phyloP scores from a whole-genome alignment of 2,329 filamentous ascomycete genomes.

The Didymella pomorum region DNA sequence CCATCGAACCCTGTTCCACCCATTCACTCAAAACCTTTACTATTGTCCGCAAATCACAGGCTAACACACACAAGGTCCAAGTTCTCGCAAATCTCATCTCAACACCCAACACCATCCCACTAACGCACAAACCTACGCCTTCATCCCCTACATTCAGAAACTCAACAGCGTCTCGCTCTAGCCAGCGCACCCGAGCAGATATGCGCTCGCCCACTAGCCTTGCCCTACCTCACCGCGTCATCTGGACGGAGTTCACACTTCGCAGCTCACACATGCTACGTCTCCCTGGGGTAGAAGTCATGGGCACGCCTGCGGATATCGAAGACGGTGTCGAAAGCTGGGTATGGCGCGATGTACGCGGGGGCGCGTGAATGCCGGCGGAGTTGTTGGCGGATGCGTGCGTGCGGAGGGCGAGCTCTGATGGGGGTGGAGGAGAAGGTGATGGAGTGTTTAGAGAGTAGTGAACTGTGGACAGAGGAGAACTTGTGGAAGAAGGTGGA shows the following conservation, averaged over 20 bases:
- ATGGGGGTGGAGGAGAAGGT: neutral
- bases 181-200: neutral
- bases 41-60: too few relatives aligned
- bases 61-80: neutral
- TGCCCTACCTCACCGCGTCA: neutral
- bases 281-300: neutral
- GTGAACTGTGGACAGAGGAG: conserved; percentile 1
- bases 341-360: neutral
- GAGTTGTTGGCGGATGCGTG: neutral
- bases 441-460: conserved; percentile 2
- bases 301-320: neutral
- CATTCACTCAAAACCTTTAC: too few relatives aligned
- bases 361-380: neutral
- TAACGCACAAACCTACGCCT: neutral
- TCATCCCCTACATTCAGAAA: neutral
- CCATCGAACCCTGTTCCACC: too few relatives aligned
- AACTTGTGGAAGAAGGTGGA: conserved; percentile 1
- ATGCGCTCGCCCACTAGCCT: neutral
- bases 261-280: conserved; percentile 5
- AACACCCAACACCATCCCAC: neutral
- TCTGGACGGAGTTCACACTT: conserved; percentile 4
- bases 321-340: neutral
- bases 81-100: neutral
- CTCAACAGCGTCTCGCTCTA: conserved; percentile 3
- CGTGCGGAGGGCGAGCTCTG: neutral